phyloP scores from a whole-genome alignment of 2,329 filamentous ascomycete species.

The Pseudogymnoascus sp. region DNA sequence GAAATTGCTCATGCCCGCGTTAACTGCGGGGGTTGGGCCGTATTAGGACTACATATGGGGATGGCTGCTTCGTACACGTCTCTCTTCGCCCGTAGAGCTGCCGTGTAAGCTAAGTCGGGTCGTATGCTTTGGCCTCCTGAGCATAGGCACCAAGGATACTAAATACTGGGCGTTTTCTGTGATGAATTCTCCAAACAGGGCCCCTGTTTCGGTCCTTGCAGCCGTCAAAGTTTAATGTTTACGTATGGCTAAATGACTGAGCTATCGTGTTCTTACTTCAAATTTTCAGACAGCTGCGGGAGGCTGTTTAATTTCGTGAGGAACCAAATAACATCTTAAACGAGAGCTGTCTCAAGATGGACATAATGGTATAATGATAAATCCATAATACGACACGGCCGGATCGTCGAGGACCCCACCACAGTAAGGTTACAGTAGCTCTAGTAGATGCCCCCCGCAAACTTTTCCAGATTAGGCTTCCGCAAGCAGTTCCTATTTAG shows the following conservation, averaged over 20 bases:
- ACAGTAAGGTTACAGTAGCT: background rate
- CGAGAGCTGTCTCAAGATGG: background rate
- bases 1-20: background rate
- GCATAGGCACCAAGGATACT: background rate
- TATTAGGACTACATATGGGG: background rate
- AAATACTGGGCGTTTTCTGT: background rate
- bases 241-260: background rate
- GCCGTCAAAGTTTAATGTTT: background rate
- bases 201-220: background rate
- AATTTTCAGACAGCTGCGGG: background rate
- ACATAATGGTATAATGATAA: background rate
- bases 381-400: background rate
- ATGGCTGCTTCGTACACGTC: background rate
- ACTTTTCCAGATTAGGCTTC: background rate
- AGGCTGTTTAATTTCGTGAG: background rate
- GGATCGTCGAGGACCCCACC: background rate
- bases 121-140: background rate
- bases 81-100: background rate
- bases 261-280: background rate
- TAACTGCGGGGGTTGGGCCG: background rate
- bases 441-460: background rate
- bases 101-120: background rate
- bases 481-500: conserved; percentile 6
- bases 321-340: background rate
- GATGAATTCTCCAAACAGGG: background rate